A percentile compares a stretch with the other conserved stretches of the same genome.
Conservation (phyloP, 2,329 filamentous ascomycete genomes). For the Sphaerulina vaccinii region DNA sequence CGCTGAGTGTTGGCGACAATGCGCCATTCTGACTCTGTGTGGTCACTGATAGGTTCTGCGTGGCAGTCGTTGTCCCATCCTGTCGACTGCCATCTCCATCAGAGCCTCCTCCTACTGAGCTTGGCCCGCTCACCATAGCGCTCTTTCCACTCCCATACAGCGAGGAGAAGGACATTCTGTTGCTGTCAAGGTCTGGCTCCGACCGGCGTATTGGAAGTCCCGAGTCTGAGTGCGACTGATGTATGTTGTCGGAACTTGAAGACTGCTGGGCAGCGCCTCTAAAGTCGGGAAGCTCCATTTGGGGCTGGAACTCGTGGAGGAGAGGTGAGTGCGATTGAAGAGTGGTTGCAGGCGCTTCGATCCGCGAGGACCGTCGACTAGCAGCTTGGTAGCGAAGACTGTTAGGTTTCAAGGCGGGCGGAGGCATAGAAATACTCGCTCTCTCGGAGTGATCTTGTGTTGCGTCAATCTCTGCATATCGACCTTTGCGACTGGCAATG, state of each 20-base stretch:
- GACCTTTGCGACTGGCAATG: conserved; percentile 51
- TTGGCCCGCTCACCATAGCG: conserved; percentile 47
- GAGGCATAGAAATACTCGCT: conserved; percentile 65
- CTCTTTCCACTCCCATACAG: conserved; percentile 65
- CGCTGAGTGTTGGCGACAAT: conserved; percentile 39
- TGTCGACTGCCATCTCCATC: conserved; percentile 43
- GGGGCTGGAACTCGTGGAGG: neutral
- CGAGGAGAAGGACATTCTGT: conserved; percentile 71
- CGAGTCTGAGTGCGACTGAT: conserved; percentile 17
- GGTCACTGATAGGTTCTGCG: conserved; percentile 45
- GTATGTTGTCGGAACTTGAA: conserved; percentile 14
- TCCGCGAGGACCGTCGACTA: conserved; percentile 22
- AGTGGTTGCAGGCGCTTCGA: conserved; percentile 8
- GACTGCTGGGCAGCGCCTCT: conserved; percentile 11
- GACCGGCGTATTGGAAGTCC: conserved; percentile 27
- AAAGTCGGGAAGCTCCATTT: conserved; percentile 2
- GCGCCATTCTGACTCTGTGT: conserved; percentile 47
- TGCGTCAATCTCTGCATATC: conserved; percentile 60
- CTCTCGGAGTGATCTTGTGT: conserved; percentile 58
- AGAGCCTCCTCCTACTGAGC: conserved; percentile 46
- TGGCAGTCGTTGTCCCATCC: conserved; percentile 42
- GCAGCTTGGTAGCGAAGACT: conserved; percentile 24
- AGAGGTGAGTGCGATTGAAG: neutral
- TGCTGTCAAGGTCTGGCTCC: conserved; percentile 48
- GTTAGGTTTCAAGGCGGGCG: conserved; percentile 41